Evolutionary conservation across 495 filamentous ascomycete species (phyloP).

Genomic region (Aspergillus bridgeri): DNA sequence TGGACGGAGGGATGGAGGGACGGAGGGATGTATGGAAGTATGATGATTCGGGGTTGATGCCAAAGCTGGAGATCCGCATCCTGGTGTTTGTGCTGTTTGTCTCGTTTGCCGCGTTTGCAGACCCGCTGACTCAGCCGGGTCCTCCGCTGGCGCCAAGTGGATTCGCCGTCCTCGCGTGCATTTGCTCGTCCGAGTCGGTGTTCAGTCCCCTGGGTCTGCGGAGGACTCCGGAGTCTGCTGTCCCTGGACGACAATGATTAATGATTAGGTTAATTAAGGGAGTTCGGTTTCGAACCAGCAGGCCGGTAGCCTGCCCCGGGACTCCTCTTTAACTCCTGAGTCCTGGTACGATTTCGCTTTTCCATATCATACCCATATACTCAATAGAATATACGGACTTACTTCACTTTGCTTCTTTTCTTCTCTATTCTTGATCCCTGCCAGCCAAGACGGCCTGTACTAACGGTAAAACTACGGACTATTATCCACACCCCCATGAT

Average conservation of each 20-base stretch:
- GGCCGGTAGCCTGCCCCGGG: not conserved
- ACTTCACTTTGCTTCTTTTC: not conserved
- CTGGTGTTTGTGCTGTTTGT: not conserved
- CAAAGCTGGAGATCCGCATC: too few species aligned
- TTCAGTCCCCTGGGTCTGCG: too few species aligned
- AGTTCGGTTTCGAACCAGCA: not conserved
- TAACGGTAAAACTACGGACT: not conserved
- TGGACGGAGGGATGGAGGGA: not conserved
- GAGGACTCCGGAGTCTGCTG: not conserved
- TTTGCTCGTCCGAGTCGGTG: not conserved
- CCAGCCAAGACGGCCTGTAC: slow-evolving; percentile 10
- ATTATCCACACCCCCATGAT: slow-evolving; percentile 2
- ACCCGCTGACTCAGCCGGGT: not conserved
- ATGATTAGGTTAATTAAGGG: not conserved
- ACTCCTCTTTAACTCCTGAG: not conserved
- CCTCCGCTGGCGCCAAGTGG: not conserved
- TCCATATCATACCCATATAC: too few species aligned
- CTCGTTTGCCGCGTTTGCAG: not conserved
- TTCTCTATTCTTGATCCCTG: slow-evolving; percentile 5
- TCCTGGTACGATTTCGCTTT: not conserved
- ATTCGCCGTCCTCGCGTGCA: not conserved
- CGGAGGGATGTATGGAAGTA: too few species aligned
- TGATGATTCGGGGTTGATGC: too few species aligned
- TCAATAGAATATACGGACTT: not conserved
- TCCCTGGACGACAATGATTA: too few species aligned